Evolutionary conservation across 2,329 filamentous ascomycete genomes (phyloP).

Genomic region (Cladosporium colombiae): DNA sequence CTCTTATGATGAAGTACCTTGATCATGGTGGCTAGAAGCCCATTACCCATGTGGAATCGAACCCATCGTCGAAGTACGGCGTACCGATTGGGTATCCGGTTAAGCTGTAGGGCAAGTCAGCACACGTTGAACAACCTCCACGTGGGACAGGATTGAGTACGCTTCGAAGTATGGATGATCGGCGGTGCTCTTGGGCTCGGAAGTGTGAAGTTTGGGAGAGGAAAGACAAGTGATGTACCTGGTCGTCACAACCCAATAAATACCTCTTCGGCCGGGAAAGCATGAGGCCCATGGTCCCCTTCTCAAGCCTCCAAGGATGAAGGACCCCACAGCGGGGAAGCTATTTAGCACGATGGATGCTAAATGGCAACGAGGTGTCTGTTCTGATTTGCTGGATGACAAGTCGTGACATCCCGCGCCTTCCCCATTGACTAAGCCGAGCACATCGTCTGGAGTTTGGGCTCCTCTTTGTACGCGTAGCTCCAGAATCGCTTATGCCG

Average conservation of each 20-base stretch:
- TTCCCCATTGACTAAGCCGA: slow-evolving; percentile 13
- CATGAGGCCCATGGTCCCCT: not conserved
- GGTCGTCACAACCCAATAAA: slow-evolving; percentile 7
- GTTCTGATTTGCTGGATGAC: slow-evolving; percentile 16
- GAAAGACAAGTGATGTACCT: slow-evolving; percentile 6
- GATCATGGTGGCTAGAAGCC: slow-evolving; percentile 19
- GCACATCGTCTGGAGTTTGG: slow-evolving; percentile 9
- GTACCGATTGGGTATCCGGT: slow-evolving; percentile 14
- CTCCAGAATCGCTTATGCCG: not conserved
- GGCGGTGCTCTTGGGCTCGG: not conserved
- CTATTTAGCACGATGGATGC: slow-evolving; percentile 18
- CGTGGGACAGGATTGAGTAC: slow-evolving; percentile 10
- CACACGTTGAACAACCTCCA: not conserved
- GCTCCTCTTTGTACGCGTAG: slow-evolving; percentile 1
- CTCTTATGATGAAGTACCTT: slow-evolving; percentile 18
- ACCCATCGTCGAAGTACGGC: slow-evolving; percentile 17
- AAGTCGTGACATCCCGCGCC: not conserved
- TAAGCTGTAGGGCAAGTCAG: slow-evolving; percentile 3
- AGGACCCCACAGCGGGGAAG: slow-evolving; percentile 18
- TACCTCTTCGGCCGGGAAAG: slow-evolving; percentile 13
- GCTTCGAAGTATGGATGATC: not conserved
- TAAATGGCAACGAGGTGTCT: not conserved
- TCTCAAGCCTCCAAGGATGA: not conserved
- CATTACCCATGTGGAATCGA: slow-evolving; percentile 18
- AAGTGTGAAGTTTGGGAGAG: slow-evolving; percentile 10